Evolutionary conservation across 768 basidiomycete species (phyloP), one percentile per base, ranked within the genome.

Genomic region (Lactarius hatsudake): DNA sequence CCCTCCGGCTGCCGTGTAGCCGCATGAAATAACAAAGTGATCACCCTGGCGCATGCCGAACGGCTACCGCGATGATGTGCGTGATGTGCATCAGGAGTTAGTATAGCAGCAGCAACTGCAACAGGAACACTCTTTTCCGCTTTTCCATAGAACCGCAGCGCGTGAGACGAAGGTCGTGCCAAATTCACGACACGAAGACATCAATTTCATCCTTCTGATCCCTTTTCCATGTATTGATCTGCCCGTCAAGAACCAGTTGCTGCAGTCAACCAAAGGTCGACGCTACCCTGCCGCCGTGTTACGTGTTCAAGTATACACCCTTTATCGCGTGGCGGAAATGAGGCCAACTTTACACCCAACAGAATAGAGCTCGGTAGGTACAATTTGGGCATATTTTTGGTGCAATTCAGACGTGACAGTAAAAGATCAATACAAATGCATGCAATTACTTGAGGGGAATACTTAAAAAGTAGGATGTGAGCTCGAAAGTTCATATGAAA

Each of bases 361-460:
- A 17, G 7, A 56, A 30, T 36, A 18, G 10, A 10, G 34, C 28
- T 62, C 43, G 28, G 20, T 18, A 42, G 40, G 30, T 18, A 59
- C 36, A 26, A 53, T 30, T 68, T 69, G 73, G 67, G 78, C 79
- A 77, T 78, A 65, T 81, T 81, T 76, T 72, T 71, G 51, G 59
- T 43, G 71, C 58, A 68, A 59, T 45, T 70, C 69, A 48, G 64
- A 68, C 71, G 69, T 63, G 69, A 65, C 64, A 69, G 70, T 71
- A 71, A 74, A 74, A 76, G 72, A 75, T 62, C 66, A 62, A 65
- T 65, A 73, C 68, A 73, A 66, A 63, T 67, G 68, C 38, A 48
- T 63, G 64, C 73, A 69, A 79, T 86, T 94, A 97, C 87, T 96
- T 97, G 86, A 97, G 94, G 78, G 95, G 95, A 77, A 98, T 96